Evolutionary conservation across 768 basidiomycete species (phyloP).

Genomic region (Trametes coccinea): DNA sequence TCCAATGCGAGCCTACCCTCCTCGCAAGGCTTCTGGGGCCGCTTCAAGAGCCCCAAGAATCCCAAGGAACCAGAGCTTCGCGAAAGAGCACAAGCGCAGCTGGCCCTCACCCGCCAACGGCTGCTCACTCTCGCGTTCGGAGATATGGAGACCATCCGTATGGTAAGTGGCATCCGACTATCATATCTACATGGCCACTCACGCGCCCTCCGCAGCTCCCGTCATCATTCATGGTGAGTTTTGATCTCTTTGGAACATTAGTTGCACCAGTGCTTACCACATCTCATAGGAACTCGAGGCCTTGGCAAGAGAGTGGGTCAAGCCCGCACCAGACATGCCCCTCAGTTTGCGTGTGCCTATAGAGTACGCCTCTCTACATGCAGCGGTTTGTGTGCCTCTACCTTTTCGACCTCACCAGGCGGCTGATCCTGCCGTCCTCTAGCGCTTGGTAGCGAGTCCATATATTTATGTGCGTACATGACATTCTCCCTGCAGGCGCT

Average conservation of each 20-base stretch:
- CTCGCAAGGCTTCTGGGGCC: constrained; percentile 52
- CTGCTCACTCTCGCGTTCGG: constrained; percentile 80
- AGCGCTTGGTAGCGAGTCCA: constrained; percentile 80
- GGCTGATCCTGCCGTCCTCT: constrained; percentile 13
- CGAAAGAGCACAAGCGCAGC: constrained; percentile 49
- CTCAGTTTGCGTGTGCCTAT: constrained; percentile 81
- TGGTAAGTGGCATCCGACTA: constrained; percentile 43
- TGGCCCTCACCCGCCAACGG: constrained; percentile 72
- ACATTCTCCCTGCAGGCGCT: constrained; percentile 17
- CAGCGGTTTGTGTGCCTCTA: constrained; percentile 56
- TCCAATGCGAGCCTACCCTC: constrained; percentile 61
- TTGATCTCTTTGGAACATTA: neutral
- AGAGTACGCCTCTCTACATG: constrained; percentile 84
- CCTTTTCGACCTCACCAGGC: constrained; percentile 10
- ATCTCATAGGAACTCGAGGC: constrained; percentile 70
- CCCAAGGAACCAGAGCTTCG: constrained; percentile 65
- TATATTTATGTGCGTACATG: constrained; percentile 70
- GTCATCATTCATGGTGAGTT: constrained; percentile 58
- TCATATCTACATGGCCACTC: constrained; percentile 5
- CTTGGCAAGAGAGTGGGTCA: constrained; percentile 82
- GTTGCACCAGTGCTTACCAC: neutral
- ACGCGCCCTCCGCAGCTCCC: constrained; percentile 54
- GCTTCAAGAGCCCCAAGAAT: constrained; percentile 58
- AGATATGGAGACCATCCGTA: constrained; percentile 84
- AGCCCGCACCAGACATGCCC: constrained; percentile 76